phyloP scores from a whole-genome alignment of 1,284 basidiomycete species.

The Cutaneotrichosporon sp. region DNA sequence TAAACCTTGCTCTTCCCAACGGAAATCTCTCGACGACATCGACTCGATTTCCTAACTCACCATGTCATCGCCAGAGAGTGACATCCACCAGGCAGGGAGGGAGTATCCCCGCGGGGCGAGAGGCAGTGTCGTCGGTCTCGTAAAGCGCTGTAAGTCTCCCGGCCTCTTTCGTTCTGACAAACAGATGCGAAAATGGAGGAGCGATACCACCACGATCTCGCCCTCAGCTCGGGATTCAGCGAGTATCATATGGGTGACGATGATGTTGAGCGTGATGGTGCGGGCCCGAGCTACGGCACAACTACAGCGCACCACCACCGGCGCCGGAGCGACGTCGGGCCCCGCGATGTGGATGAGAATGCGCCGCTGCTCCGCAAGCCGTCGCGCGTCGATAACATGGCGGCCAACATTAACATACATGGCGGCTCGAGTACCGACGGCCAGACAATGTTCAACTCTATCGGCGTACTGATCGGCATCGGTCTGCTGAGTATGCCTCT shows the following conservation, averaged over 20 bases:
- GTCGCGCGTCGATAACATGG: not conserved
- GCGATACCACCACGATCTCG: not conserved
- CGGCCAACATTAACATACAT: not conserved
- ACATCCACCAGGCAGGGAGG: not conserved
- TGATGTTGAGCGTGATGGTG: not conserved
- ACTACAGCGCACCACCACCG: not conserved
- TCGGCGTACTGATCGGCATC: constrained; percentile 80
- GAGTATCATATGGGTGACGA: not conserved
- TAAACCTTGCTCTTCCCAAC: not conserved
- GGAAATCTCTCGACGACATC: not conserved
- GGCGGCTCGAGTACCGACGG: not conserved
- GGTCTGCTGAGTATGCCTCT: constrained; percentile 86
- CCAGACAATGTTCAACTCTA: constrained; percentile 78
- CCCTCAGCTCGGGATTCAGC: not conserved
- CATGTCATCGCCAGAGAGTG: not conserved
- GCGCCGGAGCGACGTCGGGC: not conserved
- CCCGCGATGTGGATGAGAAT: not conserved
- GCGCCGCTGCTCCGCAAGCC: constrained; percentile 1
- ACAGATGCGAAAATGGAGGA: not conserved
- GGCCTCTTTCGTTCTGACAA: not conserved
- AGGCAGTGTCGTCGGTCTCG: constrained; percentile 5
- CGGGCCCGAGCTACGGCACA: not conserved
- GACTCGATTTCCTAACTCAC: not conserved
- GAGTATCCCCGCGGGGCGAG: not conserved
- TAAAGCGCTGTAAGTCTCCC: constrained; percentile 1